A percentile compares a stretch with the other conserved stretches of the same genome.
phyloP scores from a whole-genome alignment of 768 basidiomycete genomes.

The Lentinula sp. region DNA sequence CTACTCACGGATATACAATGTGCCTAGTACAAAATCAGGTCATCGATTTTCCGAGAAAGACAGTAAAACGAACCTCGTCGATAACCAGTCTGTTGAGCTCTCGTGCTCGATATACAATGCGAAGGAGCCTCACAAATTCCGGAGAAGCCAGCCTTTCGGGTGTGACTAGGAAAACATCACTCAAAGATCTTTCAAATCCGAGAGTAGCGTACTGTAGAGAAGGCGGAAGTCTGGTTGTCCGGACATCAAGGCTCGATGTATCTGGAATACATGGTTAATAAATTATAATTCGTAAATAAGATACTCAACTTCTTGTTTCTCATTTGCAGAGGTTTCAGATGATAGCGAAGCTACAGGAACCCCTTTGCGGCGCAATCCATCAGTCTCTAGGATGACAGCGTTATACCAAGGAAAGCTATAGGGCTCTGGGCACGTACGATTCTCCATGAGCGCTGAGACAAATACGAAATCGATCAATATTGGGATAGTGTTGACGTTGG shows the following conservation, averaged over 20 bases:
- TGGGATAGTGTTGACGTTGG: background rate
- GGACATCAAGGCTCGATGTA: slow-evolving; percentile 53
- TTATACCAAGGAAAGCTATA: background rate
- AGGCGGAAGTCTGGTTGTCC: slow-evolving; percentile 54
- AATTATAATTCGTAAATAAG: background rate
- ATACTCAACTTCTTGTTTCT: slow-evolving; percentile 45
- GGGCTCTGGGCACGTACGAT: slow-evolving; percentile 45
- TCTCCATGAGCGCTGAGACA: slow-evolving; percentile 68
- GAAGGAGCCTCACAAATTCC: slow-evolving; percentile 49
- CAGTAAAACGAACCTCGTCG: slow-evolving; percentile 53
- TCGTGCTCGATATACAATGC: slow-evolving; percentile 42
- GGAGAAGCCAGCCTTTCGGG: slow-evolving; percentile 63
- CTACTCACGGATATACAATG: slow-evolving; percentile 75
- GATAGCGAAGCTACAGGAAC: slow-evolving; percentile 57
- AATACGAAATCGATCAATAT: background rate
- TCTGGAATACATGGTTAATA: slow-evolving; percentile 30
- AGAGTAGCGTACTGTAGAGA: slow-evolving; percentile 53
- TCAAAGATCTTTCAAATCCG: background rate
- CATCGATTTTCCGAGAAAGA: background rate
- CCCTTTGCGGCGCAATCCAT: slow-evolving; percentile 45
- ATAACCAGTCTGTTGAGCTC: slow-evolving; percentile 71
- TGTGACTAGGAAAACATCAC: slow-evolving; percentile 41
- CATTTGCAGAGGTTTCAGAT: slow-evolving; percentile 52
- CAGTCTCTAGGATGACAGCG: slow-evolving; percentile 44
- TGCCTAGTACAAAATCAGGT: slow-evolving; percentile 36